These are phyloP conservation scores for Pleurotus giganteus DNA, from an alignment of 768 basidiomycete genomes.

Conservation along the genomic window DNA sequence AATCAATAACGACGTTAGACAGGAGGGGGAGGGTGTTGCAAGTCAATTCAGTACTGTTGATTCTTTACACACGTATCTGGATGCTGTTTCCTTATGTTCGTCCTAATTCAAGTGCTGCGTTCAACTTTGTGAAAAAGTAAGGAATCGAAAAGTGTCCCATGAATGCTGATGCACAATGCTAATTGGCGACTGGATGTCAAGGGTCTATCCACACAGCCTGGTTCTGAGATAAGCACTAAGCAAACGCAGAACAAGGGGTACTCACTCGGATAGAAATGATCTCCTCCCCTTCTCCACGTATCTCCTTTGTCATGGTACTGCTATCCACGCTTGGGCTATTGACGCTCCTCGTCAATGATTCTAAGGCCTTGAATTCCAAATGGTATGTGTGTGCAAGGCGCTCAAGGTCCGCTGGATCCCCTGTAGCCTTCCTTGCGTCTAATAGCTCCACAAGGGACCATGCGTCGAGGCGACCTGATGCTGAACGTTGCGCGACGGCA, in stretches of 20 bases:
- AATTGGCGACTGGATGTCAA: too few relatives aligned
- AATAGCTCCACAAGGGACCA: conserved; percentile 53
- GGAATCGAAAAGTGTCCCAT: too few relatives aligned
- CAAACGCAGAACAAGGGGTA: not conserved
- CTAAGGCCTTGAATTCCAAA: conserved; percentile 51
- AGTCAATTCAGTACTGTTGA: not conserved
- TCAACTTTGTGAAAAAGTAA: not conserved
- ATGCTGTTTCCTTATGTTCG: not conserved
- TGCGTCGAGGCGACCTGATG: conserved; percentile 56
- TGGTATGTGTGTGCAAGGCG: conserved; percentile 52
- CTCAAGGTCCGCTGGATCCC: conserved; percentile 39
- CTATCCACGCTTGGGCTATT: conserved; percentile 63
- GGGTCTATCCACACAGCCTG: not conserved
- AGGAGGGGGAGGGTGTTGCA: not conserved
- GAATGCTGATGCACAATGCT: too few relatives aligned
- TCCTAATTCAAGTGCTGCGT: not conserved
- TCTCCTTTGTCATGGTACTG: conserved; percentile 38
- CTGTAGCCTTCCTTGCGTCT: conserved; percentile 56
- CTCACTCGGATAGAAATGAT: conserved; percentile 48
- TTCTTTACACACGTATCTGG: not conserved
- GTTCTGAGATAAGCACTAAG: not conserved
- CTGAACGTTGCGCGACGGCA: conserved; percentile 20
- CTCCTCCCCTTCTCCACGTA: conserved; percentile 58
- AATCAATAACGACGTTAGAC: conserved; percentile 1
- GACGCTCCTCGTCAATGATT: conserved; percentile 52